A percentile compares a stretch with the other conserved stretches of the same genome.
Evolutionary conservation across 2,329 filamentous ascomycete genomes (phyloP).

Genomic region (Aphanoascus verrucosus): DNA sequence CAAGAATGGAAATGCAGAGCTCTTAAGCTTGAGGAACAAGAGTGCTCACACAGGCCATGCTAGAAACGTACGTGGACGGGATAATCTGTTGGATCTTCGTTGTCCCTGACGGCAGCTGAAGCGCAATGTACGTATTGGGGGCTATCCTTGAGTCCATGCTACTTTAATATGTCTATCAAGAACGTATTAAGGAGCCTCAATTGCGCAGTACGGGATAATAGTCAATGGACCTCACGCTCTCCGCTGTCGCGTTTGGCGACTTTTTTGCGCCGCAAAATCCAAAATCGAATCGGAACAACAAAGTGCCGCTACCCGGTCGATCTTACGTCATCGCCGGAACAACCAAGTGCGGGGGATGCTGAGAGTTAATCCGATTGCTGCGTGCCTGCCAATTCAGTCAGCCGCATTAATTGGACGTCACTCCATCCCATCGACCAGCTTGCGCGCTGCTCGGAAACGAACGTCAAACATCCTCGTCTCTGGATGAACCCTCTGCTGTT

Average conservation of each 20-base stretch:
- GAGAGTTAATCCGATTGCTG: background rate
- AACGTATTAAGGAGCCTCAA: too few relatives aligned
- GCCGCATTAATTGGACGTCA: too few relatives aligned
- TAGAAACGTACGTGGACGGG: constrained; percentile 52
- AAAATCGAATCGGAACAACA: background rate
- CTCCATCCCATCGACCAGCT: too few relatives aligned
- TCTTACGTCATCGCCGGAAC: constrained; percentile 1
- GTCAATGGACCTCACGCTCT: too few relatives aligned
- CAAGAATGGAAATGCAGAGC: background rate
- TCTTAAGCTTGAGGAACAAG: constrained; percentile 13
- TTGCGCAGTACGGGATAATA: too few relatives aligned
- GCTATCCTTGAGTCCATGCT: constrained; percentile 32
- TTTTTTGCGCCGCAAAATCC: constrained; percentile 1
- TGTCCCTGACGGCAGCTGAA: constrained; percentile 44
- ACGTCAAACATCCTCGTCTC: too few relatives aligned
- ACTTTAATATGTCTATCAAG: background rate
- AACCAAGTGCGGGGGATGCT: background rate
- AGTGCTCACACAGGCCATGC: constrained; percentile 18
- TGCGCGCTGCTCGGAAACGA: too few relatives aligned
- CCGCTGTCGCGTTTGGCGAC: too few relatives aligned
- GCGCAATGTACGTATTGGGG: constrained; percentile 28
- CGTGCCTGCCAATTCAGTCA: background rate
- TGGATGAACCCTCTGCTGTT: too few relatives aligned
- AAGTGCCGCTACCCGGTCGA: background rate
- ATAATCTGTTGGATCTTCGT: constrained; percentile 49